Evolutionary conservation across 768 basidiomycete species (phyloP), one percentile per base, ranked within the genome.

Genomic region (Cystobasidium ongulense): DNA sequence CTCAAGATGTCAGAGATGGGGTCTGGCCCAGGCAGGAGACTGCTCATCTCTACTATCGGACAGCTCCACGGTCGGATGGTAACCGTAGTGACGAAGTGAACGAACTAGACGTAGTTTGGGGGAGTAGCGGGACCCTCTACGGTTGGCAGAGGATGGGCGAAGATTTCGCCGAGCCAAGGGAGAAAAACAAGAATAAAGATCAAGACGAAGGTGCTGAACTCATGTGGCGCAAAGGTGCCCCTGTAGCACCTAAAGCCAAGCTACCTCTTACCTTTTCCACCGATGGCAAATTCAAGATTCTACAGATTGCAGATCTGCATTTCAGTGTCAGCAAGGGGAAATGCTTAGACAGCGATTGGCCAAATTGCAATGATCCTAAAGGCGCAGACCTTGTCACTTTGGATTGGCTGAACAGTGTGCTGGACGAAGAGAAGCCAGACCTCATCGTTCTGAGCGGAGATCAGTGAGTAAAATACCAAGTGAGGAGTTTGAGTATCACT

Each of bases 231-330:
- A 53, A 75, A 52, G 63, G 31, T 17, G 23, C 62, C 23, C 25
- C 43, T 29, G 1, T n/a, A 57, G 66, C 35, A 21, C 31, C 71
- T n/a, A 43, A 63, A 52, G 31, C 54, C 61, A 17, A 3, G 36
- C 87, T 87, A 1, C 88, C 89, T 0, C 86, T 92, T 1, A 90
- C 90, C 76, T 96, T 99, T 83, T 87, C 88, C 27, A 83, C 81
- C 31, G 85, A 89, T 29, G 95, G 95, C 2, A 88, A 86, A 62
- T 94, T 93, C 86, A 94, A 88, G 80, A 87, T 95, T 73, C 83
- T 94, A 53, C 90, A 92, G 82, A 85, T 97, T 36, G 95, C 95
- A 4, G 95, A 99, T 80, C 84, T 99, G 33, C 95, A 99, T 80
- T 98, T 87, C 81, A 90, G 90, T 0, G 91, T 93, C 63, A 86